Base-by-base conservation (phyloP, 495 filamentous ascomycete genomes). In the Sporormia fimetaria region DNA sequence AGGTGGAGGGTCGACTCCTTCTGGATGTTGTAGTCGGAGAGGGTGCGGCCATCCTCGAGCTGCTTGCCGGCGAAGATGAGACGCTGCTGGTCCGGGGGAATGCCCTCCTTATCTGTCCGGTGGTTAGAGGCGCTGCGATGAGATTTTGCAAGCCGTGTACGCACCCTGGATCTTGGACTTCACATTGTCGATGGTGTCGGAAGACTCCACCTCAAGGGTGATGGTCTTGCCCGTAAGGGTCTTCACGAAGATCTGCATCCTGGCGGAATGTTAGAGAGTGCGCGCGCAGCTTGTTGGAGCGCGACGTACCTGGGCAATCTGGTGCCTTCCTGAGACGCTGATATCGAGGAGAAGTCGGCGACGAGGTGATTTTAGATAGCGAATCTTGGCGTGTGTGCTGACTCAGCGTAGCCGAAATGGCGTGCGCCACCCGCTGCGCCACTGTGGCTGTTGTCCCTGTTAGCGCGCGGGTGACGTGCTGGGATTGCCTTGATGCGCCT, bases 151-250 rank as follows among this genome's bases (percentile, higher is more conserved):
- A 17, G 16, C 23, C 14, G 29, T 29, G 7, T 24, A 46, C 68
- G 33, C 61, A 77, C 76, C 76, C 65, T 81, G 80, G 55, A 84
- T 84, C 68, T 81, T 84, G 70, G 83, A 82, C 76, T 98, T 98
- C 72, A 98, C 90, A 83, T 95, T 96, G 76, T 96, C 92, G 67
- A 99, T 96, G 60, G 88, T 96, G 70, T 99, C 92, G 58, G 78
- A 85, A 45, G 88, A 94, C 81, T 96, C 90, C 69, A 96, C 92
- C 87, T 99, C 90, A 60, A 99, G 92, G 83, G 90, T 99, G 81
- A 96, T 96, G 63, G 90, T 99, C 80, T 96, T 99, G 63, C 90
- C 90, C 82, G 92, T 96, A 49, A 98, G 87, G 85, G 90, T 96
- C 76, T 96, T 96, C 65, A 96, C 90, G 81, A 98, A 95, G 72